Evolutionary conservation across 805 yeast genomes (phyloP), one percentile per base, ranked within the genome.

Genomic region (Kregervanrija delftensis): DNA sequence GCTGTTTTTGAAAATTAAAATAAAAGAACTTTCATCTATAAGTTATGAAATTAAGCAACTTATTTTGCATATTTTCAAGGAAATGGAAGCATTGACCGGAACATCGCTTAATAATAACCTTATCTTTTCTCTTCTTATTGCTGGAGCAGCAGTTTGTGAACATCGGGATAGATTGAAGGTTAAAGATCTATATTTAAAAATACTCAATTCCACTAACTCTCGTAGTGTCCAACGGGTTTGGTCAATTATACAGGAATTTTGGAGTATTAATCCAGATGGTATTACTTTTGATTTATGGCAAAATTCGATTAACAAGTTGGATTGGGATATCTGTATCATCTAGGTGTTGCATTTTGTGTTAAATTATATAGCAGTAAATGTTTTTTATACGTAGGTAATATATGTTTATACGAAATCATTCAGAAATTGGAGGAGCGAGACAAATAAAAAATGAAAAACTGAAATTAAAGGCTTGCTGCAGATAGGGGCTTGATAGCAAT

Each of bases 131-230:
- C 41, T 57, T 11, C 40, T 57, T 3, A 51, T 57, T 5, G 47
- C 51, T 3, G 61, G 60, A 2, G 60, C 59, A 2, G 54, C 55
- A 4, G 59, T 59, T 14, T 56, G 53, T 22, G 61, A 57, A 39
- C 30, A 44, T 11, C 43, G 58, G n/a, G 61, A 57, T 43, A 48
- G 56, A n/a, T 13, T 51, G 9, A 52, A 50, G 42, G 45, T 55
- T 13, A 46, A 50, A 30, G 45, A 40, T n/a, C 41, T 57, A 13
- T 57, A 56, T 37, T 16, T 48, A 11, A 37, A 37, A 12, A 39
- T 48, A 40, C n/a, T 17, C 10, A 35, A 44, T 28, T 43, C 40
- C 6, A 36, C 48, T 8, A 39, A 39, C 17, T 41, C 42, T 34
- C 40, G 44, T 11, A 56, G 51, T 38, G 17, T 57, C 4, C 30